Evolutionary conservation across 2,329 filamentous ascomycete genomes (phyloP).

Genomic region (Dactylellina drechsleri): DNA sequence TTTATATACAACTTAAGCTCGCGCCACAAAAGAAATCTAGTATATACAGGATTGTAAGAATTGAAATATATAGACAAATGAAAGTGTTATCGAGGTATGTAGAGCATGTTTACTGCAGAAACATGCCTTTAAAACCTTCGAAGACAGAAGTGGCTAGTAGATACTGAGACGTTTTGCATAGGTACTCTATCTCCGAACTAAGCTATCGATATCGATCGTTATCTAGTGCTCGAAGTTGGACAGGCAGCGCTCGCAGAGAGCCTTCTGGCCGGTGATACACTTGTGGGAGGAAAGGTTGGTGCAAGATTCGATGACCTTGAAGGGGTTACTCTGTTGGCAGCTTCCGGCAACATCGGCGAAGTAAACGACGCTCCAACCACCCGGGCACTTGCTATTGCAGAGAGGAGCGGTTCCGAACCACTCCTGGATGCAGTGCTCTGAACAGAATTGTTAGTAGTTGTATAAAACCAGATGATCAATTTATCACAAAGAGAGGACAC

Average conservation of each 20-base stretch:
- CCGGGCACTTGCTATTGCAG: conserved; percentile 51
- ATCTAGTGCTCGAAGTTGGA: conserved; percentile 37
- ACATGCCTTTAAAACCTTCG: conserved; percentile 3
- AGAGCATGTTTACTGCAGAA: conserved; percentile 26
- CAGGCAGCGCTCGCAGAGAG: conserved; percentile 51
- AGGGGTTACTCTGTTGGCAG: conserved; percentile 50
- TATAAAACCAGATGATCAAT: neutral
- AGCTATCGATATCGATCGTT: too few species aligned
- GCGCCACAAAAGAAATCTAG: conserved; percentile 13
- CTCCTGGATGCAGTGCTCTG: conserved; percentile 52
- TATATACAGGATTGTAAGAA: conserved; percentile 36
- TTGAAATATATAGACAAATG: conserved; percentile 16
- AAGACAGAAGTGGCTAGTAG: too few species aligned
- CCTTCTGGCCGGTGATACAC: conserved; percentile 44
- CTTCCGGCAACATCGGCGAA: conserved; percentile 45
- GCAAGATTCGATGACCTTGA: conserved; percentile 52
- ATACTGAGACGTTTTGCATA: too few species aligned
- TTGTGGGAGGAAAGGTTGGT: conserved; percentile 52
- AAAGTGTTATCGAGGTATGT: neutral
- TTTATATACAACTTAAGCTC: conserved; percentile 28
- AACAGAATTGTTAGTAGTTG: conserved; percentile 9
- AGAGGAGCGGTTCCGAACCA: conserved; percentile 54
- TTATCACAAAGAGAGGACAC: neutral
- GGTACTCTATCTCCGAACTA: too few species aligned
- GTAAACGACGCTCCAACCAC: conserved; percentile 44